Base-by-base conservation (phyloP, 1,284 basidiomycete genomes). In the Microbotryum saponariae region DNA sequence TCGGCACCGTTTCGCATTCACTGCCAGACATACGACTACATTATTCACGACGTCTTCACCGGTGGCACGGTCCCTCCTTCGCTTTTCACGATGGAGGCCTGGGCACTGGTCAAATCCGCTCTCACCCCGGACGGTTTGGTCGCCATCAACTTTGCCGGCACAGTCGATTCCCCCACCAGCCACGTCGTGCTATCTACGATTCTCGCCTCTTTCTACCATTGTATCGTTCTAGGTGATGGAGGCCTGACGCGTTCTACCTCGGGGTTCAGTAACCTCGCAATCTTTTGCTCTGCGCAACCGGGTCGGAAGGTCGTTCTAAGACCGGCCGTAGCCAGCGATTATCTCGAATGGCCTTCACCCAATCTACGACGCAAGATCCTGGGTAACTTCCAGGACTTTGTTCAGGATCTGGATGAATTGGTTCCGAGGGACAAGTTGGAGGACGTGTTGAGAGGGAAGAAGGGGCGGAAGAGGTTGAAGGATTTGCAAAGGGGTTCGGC, bases 11-110 rank as follows among this genome's bases (percentile, higher is more conserved):
- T 76, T 49, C n/a, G 61, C 70, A 45, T 70, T 72, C 18, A 66
- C 54, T 54, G 55, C 68, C 71, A 75, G 37, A 73, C 73, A 27
- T 94, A 83, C 73, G 87, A 89, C 73, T 83, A 88, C 68, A 82
- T 91, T 21, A 78, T 94, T 0, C 92, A 97, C 71, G 92, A 94
- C 72, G 89, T 87, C 58, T 96, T 94, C 75, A 90, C 89, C 12
- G 91, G 91, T 3, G 92, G 91, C 4, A 82, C 82, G 23, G 84
- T 96, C 4, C 90, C 91, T 0, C 78, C 83, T 20, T 84, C 89
- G 70, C 77, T 96, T 49, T 94, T 87, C 75, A 88, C 90, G 0
- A 56, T 80, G 27, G 84, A 90, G 67, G 92, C 92, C 72, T 93
- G 89, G 88, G 64, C 78, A 45, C 83, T 85, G 59, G 74, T 92